Base-by-base conservation (phyloP, 2,329 filamentous ascomycete species). In the Curvularia verruculosa region DNA sequence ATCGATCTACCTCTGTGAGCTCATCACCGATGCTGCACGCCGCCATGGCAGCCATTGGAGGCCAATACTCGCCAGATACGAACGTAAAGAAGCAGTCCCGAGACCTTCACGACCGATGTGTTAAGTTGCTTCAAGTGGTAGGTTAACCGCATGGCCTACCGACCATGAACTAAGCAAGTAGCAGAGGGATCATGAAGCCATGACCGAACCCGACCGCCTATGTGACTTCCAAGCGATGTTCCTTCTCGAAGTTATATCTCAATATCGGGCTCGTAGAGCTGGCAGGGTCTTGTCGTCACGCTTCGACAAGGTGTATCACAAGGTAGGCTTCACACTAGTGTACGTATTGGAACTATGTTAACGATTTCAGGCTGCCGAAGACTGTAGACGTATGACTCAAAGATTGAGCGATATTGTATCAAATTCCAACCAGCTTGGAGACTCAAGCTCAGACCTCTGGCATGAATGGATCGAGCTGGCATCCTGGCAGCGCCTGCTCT, bases 171-270 rank as follows among this genome's bases (percentile, higher is more conserved):
- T 74, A 50, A 74, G 73, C 61, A 34, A 44, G 53, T 3, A 44
- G 34, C 58, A 75, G 73, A 67, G 72, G 41, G 64, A 71, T 5
- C 56, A 63, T 6, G 66, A 70, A 29, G 49, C 65, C 3, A 61
- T 70, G 50, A 59, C 56, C 7, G 69, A 73, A 29, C 52, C 64
- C 10, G 67, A 73, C 6, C 68, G 75, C 34, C 55, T 77, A 8
- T 78, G 74, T 52, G 79, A 81, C 54, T 74, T 76, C 60, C 80
- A 81, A 65, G 76, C 78, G 4, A 65, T 79, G 3, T 73, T 81
- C 26, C 66, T 81, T n/a, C 59, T 79, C 7, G 80, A 81, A 59
- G 53, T 78, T 0, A 70, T 78, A 15, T 75, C 79, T 5, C 73
- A 79, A 28, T 80, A 77, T 64, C 76, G 73, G 52, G 75, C 77